Evolutionary conservation across 805 yeast genomes (phyloP).

Genomic region (Yarrowia sp.): DNA sequence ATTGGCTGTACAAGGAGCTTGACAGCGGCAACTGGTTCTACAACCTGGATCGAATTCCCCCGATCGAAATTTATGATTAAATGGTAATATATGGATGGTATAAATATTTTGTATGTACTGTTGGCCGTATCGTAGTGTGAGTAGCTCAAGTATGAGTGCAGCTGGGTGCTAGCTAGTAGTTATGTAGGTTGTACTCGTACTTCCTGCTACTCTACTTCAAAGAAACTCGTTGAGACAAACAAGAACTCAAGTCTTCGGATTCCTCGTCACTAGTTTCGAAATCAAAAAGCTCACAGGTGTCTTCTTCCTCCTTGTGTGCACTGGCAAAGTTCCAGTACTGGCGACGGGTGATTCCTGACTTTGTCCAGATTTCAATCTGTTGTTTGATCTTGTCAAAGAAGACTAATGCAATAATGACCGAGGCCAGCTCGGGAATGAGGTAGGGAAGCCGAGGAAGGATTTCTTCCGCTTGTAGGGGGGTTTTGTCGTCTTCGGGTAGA

Average conservation of each 20-base stretch:
- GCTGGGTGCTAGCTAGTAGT: no score
- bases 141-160: no score
- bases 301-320: neutral
- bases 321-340: constrained; percentile 1
- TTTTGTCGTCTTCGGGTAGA: neutral
- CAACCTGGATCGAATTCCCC: constrained; percentile 89
- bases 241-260: neutral
- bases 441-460: neutral
- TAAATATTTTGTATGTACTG: no score
- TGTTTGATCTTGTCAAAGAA: constrained; percentile 5
- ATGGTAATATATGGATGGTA: neutral
- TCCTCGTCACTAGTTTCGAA: neutral
- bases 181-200: no score
- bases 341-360: neutral
- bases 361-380: constrained; percentile 10
- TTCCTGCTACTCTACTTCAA: no score
- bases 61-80: constrained; percentile 85
- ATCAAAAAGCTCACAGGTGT: constrained; percentile 6
- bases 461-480: neutral
- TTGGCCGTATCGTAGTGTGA: no score
- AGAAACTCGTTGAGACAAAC: neutral
- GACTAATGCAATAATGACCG: neutral
- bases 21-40: constrained; percentile 91
- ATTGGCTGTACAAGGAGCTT: constrained; percentile 83
- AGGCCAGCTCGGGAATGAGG: neutral